phyloP scores from a whole-genome alignment of 768 basidiomycete genomes.

The Trametes gibbosa region DNA sequence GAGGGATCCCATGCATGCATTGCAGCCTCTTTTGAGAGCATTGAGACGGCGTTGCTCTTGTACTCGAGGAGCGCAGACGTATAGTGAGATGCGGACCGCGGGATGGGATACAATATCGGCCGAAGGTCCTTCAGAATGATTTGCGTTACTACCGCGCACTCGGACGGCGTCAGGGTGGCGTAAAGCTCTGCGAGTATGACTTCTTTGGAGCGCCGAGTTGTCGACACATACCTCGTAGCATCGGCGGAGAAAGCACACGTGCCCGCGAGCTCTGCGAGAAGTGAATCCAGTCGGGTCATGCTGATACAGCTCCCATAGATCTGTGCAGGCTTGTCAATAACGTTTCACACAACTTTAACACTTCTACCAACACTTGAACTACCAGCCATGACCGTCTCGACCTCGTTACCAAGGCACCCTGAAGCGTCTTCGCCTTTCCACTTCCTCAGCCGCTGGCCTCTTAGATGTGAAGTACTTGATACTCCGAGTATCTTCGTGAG shows the following conservation, averaged over 20 bases:
- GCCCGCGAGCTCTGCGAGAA: slow-evolving; percentile 75
- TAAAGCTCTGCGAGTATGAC: slow-evolving; percentile 58
- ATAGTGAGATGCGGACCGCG: slow-evolving; percentile 41
- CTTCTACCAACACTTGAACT: slow-evolving; percentile 37
- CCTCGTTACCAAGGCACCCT: slow-evolving; percentile 72
- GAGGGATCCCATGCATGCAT: slow-evolving; percentile 73
- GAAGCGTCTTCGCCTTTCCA: slow-evolving; percentile 44
- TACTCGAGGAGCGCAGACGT: slow-evolving; percentile 50
- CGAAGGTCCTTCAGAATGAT: slow-evolving; percentile 86
- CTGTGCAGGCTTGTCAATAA: not conserved
- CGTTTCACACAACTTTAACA: not conserved
- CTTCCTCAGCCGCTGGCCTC: slow-evolving; percentile 27
- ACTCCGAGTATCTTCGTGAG: slow-evolving; percentile 45
- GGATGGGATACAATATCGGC: slow-evolving; percentile 72
- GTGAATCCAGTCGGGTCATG: slow-evolving; percentile 53
- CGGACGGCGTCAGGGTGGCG: slow-evolving; percentile 53
- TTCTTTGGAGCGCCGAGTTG: slow-evolving; percentile 30
- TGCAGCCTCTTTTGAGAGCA: slow-evolving; percentile 59
- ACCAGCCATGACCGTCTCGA: slow-evolving; percentile 45
- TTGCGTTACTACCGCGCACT: slow-evolving; percentile 73
- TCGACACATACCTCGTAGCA: slow-evolving; percentile 33
- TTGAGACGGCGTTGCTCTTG: slow-evolving; percentile 53
- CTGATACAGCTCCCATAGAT: slow-evolving; percentile 30
- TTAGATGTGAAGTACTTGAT: slow-evolving; percentile 25
- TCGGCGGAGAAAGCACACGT: slow-evolving; percentile 57